Conservation (phyloP, 257 asterid genomes). For the Pogostemon cablin region DNA sequence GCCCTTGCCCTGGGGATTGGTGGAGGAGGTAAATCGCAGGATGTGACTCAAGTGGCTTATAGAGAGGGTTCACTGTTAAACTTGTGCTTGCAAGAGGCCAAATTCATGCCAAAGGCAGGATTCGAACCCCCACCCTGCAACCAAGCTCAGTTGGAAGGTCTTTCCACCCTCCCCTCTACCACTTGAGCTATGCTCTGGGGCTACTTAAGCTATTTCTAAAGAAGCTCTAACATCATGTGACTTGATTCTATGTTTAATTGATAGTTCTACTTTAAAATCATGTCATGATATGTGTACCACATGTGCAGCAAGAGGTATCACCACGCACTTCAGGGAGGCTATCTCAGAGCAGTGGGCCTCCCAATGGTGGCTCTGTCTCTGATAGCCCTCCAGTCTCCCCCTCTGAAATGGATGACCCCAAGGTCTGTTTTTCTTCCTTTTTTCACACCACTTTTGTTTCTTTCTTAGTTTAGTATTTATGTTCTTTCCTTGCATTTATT, state of each 20-base stretch:
- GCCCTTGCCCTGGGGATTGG: no score
- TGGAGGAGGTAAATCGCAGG: no score
- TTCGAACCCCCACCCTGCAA: no score
- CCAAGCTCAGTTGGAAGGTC: no score
- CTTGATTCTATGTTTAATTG: background rate
- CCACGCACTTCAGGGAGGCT: conserved; percentile 95
- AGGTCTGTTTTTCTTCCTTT: conserved; percentile 52
- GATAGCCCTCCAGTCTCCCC: conserved; percentile 98
- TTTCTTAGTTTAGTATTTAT: background rate
- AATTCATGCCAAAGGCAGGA: no score
- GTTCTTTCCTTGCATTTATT: conserved; percentile 19
- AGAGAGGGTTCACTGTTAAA: no score
- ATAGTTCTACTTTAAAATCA: background rate
- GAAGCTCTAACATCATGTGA: no score
- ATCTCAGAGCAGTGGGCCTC: conserved; percentile 98
- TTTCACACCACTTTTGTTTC: background rate
- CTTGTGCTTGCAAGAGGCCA: no score
- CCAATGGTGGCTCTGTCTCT: conserved; percentile 74
- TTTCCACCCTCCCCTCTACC: no score
- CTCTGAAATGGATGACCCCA: conserved; percentile 74
- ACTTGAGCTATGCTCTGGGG: no score
- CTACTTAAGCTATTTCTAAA: no score
- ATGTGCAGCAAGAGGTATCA: conserved; percentile 88
- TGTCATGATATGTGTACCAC: conserved; percentile 23
- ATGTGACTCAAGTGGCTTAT: no score